Conservation (phyloP, 257 asterid species). For the Gynochthodes officinalis region DNA sequence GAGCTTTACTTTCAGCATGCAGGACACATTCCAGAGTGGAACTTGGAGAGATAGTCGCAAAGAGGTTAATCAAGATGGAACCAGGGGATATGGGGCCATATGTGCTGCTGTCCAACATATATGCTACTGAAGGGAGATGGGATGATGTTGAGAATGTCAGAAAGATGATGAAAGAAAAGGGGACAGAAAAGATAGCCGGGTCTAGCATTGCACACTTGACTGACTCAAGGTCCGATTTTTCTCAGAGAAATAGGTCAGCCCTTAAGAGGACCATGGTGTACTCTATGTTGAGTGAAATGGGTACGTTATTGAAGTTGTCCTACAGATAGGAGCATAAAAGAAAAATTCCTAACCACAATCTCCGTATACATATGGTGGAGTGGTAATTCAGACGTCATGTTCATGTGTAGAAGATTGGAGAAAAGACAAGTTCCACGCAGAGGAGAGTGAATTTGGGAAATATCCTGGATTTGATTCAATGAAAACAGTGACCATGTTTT, state of each 20-base stretch:
- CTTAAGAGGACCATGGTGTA: constrained; percentile 29
- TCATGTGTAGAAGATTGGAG: no score
- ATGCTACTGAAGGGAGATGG: constrained; percentile 36
- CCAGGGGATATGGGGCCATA: constrained; percentile 37
- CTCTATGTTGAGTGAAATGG: constrained; percentile 35
- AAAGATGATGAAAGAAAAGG: constrained; percentile 25
- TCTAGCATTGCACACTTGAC: constrained; percentile 20
- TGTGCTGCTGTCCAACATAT: constrained; percentile 34
- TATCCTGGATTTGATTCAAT: neutral
- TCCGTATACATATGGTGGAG: neutral
- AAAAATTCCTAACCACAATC: neutral
- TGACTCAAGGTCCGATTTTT: constrained; percentile 9
- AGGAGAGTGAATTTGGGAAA: neutral
- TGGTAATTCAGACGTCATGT: neutral
- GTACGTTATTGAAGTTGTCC: constrained; percentile 25
- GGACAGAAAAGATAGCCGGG: constrained; percentile 24
- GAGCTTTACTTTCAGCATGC: constrained; percentile 34
- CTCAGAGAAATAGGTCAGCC: constrained; percentile 9
- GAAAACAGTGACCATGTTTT: neutral
- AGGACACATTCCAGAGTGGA: constrained; percentile 29
- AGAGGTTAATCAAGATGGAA: constrained; percentile 27
- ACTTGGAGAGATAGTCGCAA: constrained; percentile 36
- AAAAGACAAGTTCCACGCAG: neutral
- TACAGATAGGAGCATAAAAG: constrained; percentile 11
- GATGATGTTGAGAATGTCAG: constrained; percentile 34